Base-by-base conservation (phyloP, 2,329 filamentous ascomycete species). In the Aspergillus ochraceus region DNA sequence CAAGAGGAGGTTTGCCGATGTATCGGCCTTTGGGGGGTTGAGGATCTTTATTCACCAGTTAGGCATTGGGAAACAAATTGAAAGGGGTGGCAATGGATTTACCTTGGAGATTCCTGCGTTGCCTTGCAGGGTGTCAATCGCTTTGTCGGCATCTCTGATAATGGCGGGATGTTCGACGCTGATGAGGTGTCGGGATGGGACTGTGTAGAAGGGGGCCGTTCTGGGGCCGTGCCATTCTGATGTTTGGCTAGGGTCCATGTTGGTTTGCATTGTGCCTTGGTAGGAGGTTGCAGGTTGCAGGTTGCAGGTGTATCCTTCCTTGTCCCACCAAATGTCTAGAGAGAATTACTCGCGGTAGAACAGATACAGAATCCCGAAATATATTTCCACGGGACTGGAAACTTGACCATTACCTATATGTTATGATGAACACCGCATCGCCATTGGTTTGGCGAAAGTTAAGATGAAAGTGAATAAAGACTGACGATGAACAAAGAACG, bases 141-240 rank as follows among this genome's bases (percentile, higher is more conserved):
- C 88, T 69, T 84, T 87, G 69, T 88, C 84, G 58, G 88, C 71
- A 72, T 89, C 86, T 69, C 82, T 83, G 68, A 90, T 76, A 56
- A 89, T 81, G 70, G 85, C 86, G 55, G 88, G 88, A 74, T 90
- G 88, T 70, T 90, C 88, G 51, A 90, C 80, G 61, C 81, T 83
- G 56, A 88, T 80, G 52, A 90, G 77, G 54, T 80, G 77, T 61
- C 80, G 77, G 42, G 74, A 66, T 2, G 85, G 84, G 45, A 89
- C 78, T 9, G 69, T 60, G 68, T 83, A 83, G 70, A 79, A 80
- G 0, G 83, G 81, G 32, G 80, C 79, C 45, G 71, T 76, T 57
- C 72, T 63, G 4, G 64, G 52, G 14, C 55, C 62, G 17, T 64
- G 63, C 12, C 63, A 54, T 6, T 66, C 57, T 3, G 69, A 65